These are phyloP conservation scores for Hyaloscypha finlandica DNA, from an alignment of 495 filamentous ascomycete genomes.

Conservation along the genomic window DNA sequence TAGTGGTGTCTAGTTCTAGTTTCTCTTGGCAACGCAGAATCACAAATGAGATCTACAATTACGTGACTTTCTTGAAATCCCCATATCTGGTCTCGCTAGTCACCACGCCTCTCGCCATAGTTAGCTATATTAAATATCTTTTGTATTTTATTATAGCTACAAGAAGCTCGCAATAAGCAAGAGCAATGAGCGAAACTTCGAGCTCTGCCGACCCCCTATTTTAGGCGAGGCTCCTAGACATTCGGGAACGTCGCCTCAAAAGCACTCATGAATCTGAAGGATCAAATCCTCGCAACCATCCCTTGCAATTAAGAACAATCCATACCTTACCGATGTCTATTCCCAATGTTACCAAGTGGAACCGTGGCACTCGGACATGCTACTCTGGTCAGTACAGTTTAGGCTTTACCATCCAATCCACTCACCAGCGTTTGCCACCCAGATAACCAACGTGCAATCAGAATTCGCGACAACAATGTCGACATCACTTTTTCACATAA, in stretches of 20 bases:
- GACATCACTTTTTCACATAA: slow-evolving; percentile 8
- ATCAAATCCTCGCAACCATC: slow-evolving; percentile 13
- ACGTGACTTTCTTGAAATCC: too few relatives aligned
- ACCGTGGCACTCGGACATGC: slow-evolving; percentile 25
- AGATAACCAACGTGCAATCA: slow-evolving; percentile 20
- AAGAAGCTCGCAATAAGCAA: too few relatives aligned
- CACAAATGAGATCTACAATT: too few relatives aligned
- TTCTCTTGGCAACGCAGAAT: too few relatives aligned
- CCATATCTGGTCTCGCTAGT: too few relatives aligned
- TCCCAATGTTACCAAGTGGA: slow-evolving; percentile 17
- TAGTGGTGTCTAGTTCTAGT: too few relatives aligned
- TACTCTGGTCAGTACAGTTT: background rate
- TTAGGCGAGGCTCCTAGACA: background rate
- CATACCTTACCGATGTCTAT: slow-evolving; percentile 24
- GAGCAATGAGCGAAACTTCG: too few relatives aligned
- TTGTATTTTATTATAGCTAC: too few relatives aligned
- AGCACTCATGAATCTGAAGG: slow-evolving; percentile 18
- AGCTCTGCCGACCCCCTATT: background rate
- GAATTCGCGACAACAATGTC: slow-evolving; percentile 24
- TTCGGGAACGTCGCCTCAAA: slow-evolving; percentile 9
- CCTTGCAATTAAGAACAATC: slow-evolving; percentile 19
- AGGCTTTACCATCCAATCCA: background rate
- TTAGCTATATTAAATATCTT: too few relatives aligned
- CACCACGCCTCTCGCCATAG: too few relatives aligned
- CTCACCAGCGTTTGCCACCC: slow-evolving; percentile 18